phyloP scores from a whole-genome alignment of 2,329 filamentous ascomycete genomes.

The Aspergillus brunneoviolaceus region DNA sequence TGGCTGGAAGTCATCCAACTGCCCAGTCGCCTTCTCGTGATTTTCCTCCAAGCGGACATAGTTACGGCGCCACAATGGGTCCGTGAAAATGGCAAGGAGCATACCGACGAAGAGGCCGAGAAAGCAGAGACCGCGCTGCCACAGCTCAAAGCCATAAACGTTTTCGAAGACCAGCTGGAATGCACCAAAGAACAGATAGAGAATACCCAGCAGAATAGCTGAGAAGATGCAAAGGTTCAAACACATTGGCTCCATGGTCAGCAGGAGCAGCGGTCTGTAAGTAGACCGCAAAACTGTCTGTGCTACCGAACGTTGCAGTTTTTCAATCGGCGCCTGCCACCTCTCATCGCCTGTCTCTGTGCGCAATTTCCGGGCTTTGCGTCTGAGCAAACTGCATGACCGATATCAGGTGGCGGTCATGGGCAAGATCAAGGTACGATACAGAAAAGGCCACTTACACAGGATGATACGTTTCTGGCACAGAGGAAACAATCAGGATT shows the following conservation, averaged over 20 bases:
- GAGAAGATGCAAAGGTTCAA: constrained; percentile 78
- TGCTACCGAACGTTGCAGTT: constrained; percentile 64
- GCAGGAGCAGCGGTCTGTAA: constrained; percentile 71
- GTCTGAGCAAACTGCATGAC: constrained; percentile 56
- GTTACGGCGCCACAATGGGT: constrained; percentile 49
- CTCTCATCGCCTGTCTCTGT: constrained; percentile 74
- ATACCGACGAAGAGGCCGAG: constrained; percentile 54
- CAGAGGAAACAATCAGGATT: constrained; percentile 64
- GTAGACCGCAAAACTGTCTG: constrained; percentile 59
- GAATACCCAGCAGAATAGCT: constrained; percentile 78
- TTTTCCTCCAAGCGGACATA: constrained; percentile 44
- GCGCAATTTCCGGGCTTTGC: constrained; percentile 69
- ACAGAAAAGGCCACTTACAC: constrained; percentile 34
- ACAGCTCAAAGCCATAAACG: constrained; percentile 74
- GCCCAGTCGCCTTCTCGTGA: constrained; percentile 33
- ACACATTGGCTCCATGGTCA: constrained; percentile 82
- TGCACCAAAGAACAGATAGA: constrained; percentile 90
- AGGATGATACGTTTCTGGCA: constrained; percentile 82
- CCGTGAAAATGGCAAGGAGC: constrained; percentile 45
- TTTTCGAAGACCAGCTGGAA: constrained; percentile 76
- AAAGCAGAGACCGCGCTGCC: constrained; percentile 78
- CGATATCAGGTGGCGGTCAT: constrained; percentile 29
- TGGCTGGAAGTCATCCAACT: constrained; percentile 64
- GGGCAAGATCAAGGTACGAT: background rate
- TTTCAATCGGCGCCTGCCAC: constrained; percentile 77